A percentile compares a stretch with the other conserved stretches of the same genome.
Conservation (phyloP, 371 early-diverging fungal genomes). For the Mucor circinelloides region DNA sequence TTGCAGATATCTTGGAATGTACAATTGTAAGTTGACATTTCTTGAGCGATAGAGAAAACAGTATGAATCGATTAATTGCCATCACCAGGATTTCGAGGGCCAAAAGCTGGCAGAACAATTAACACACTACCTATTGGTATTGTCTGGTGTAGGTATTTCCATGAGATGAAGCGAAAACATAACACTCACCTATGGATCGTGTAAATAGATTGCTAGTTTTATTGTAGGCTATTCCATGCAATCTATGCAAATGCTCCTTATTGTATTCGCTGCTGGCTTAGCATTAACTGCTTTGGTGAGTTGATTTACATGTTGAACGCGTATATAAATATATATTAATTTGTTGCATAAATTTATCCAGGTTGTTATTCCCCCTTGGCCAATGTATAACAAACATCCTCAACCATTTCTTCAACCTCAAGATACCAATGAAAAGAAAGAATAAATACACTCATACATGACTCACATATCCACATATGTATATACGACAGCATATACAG, state of each 20-base stretch:
- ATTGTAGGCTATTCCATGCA: conserved; percentile 19
- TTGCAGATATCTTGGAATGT: conserved; percentile 25
- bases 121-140: conserved; percentile 10
- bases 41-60: neutral
- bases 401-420: conserved; percentile 19
- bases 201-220: conserved; percentile 19
- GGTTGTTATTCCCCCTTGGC: conserved; percentile 32
- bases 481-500: neutral
- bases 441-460: neutral
- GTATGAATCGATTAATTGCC: neutral
- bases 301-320: neutral
- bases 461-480: neutral
- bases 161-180: neutral
- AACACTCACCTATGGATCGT: neutral
- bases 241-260: conserved; percentile 14
- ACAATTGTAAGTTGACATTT: conserved; percentile 19
- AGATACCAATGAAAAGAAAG: conserved; percentile 18
- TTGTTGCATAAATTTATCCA: neutral
- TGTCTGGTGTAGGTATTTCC: conserved; percentile 16
- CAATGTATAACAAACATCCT: conserved; percentile 29
- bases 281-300: conserved; percentile 24
- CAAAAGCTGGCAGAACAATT: conserved; percentile 20
- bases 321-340: neutral
- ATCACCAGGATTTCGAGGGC: conserved; percentile 30
- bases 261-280: conserved; percentile 17